Conservation (phyloP, 2,329 filamentous ascomycete species). For the Pseudogymnoascus sp. region DNA sequence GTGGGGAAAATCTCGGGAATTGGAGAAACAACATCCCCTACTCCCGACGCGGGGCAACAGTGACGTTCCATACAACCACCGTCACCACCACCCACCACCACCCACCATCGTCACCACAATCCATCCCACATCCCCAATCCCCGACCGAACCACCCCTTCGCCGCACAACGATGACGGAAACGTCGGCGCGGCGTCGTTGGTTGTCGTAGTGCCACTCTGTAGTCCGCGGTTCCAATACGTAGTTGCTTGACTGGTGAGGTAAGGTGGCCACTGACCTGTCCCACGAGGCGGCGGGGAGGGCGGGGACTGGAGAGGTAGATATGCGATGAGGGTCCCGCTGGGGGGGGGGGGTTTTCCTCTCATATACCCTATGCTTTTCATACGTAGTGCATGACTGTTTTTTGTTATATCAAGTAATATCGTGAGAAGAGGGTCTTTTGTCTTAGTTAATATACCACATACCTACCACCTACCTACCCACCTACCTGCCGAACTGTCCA, state of each 20-base stretch:
- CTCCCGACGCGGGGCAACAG: background rate
- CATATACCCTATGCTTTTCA: background rate
- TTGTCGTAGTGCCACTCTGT: background rate
- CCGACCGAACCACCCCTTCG: background rate
- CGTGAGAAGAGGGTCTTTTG: background rate
- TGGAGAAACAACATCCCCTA: background rate
- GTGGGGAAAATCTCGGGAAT: background rate
- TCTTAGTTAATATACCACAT: background rate
- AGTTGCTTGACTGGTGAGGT: background rate
- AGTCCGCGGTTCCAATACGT: background rate
- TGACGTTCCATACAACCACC: slow-evolving; percentile 6
- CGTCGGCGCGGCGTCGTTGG: background rate
- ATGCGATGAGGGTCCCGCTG: background rate
- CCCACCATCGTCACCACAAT: background rate
- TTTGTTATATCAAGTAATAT: background rate
- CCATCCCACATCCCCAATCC: background rate
- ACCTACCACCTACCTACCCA: background rate
- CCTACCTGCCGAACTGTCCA: background rate
- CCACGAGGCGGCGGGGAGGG: background rate
- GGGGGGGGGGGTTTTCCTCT: background rate
- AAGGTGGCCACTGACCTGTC: background rate
- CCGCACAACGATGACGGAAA: background rate
- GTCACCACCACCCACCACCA: background rate
- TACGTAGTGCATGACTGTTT: background rate
- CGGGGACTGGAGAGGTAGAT: background rate